Conservation (phyloP, 2,329 filamentous ascomycete species). For the Arthroderma sp. region DNA sequence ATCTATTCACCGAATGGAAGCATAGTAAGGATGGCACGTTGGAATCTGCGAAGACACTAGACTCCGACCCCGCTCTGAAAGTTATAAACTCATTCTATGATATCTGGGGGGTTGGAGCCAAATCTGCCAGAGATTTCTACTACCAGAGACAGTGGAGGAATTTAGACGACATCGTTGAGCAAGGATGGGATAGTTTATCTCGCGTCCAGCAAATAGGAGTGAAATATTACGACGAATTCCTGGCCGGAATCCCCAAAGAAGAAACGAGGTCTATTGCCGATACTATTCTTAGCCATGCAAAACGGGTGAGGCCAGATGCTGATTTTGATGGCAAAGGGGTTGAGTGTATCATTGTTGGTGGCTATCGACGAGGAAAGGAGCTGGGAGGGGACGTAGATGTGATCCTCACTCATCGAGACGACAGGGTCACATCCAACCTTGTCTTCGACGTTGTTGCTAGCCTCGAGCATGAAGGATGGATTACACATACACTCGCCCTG, state of each 20-base stretch:
- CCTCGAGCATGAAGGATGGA: constrained; percentile 56
- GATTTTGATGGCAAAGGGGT: constrained; percentile 33
- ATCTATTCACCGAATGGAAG: constrained; percentile 65
- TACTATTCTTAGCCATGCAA: constrained; percentile 55
- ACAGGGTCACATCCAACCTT: constrained; percentile 55
- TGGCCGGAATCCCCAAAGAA: constrained; percentile 53
- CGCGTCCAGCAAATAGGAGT: constrained; percentile 86
- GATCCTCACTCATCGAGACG: constrained; percentile 66
- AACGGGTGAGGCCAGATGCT: constrained; percentile 43
- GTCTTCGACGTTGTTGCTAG: constrained; percentile 57
- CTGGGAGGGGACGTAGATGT: constrained; percentile 74
- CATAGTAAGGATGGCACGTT: constrained; percentile 45
- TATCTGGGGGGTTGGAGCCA: constrained; percentile 85
- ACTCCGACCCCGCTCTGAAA: constrained; percentile 51
- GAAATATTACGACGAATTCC: constrained; percentile 85
- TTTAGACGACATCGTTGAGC: constrained; percentile 73
- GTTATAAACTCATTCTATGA: constrained; percentile 61
- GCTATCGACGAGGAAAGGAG: constrained; percentile 67
- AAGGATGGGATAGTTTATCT: constrained; percentile 62
- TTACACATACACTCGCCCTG: constrained; percentile 71
- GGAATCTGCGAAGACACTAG: constrained; percentile 51
- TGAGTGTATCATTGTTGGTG: constrained; percentile 59
- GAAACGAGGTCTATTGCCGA: constrained; percentile 62
- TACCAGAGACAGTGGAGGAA: constrained; percentile 63
- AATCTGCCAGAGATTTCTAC: constrained; percentile 72